Base-by-base conservation (phyloP, 805 yeast species). In the Pichia manshurica region DNA sequence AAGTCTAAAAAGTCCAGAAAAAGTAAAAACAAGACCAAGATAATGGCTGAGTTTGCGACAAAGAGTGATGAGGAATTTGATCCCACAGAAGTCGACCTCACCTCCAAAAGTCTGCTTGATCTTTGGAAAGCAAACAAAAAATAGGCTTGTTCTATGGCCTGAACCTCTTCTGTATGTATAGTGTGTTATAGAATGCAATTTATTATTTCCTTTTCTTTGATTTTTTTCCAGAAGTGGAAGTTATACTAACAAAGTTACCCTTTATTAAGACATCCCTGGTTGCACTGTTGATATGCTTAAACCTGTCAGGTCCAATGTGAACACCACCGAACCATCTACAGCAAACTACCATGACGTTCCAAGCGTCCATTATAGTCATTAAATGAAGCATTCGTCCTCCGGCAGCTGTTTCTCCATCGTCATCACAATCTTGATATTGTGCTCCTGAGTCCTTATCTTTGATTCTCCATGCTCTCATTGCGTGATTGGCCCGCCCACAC, bases 391-490 rank as follows among this genome's bases (percentile, higher is more conserved):
- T 68, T 49, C 96, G 70, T 5, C 90, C 80, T 9, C 99, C 99
- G 1, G 98, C 96, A 0, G 98, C 98, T 0, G 95, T 75, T 61
- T 93, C 99, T 3, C 99, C 99, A 61, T 91, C 99, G 63, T 93
- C 98, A 60, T 93, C 97, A 56, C 87, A 89, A 57, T 93, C 97
- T 57, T 87, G 93, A 42, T 73, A 75, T 33, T 75, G 71, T 0
- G 79, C 75, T 0, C 82, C 87, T 17, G 72, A 70, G 1, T 60
- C 67, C 0, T 60, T 63, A n/a, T 73, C 63, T 47, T 72, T 72
- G 3, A 93, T 83, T 53, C 98, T 70, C 84, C 91, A 90, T 0
- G 96, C 93, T 15, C 81, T 77, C 82, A 93, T 93, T 51, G 83
- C 82, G 64, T 91, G 98, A 1, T 75, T 63, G 0, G 96, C 82